Evolutionary conservation across 2,329 filamentous ascomycete species (phyloP).

Genomic region (Fusarium camptoceras): DNA sequence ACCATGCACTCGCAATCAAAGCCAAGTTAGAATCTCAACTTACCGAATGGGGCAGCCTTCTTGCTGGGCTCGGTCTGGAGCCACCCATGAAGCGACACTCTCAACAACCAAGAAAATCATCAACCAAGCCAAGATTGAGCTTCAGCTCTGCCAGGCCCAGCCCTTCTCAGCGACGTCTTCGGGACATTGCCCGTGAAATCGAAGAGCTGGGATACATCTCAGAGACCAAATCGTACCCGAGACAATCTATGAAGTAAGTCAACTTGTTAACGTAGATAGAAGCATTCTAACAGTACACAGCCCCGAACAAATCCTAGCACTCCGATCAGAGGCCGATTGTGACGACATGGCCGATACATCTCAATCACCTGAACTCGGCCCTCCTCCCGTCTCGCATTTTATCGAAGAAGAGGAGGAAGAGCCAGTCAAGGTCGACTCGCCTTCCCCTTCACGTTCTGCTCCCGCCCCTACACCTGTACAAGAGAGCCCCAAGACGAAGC

Average conservation of each 20-base stretch:
- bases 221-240: constrained; percentile 75
- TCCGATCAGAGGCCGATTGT: constrained; percentile 61
- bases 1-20: constrained; percentile 77
- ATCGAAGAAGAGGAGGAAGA: constrained; percentile 68
- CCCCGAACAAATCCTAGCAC: constrained; percentile 71
- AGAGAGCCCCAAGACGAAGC: constrained; percentile 43
- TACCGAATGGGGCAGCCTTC: constrained; percentile 73
- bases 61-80: constrained; percentile 73
- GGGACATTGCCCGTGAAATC: constrained; percentile 66
- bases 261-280: not conserved
- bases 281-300: constrained; percentile 56
- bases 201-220: constrained; percentile 68
- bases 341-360: constrained; percentile 61
- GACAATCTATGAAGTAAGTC: constrained; percentile 75
- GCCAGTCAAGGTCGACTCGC: constrained; percentile 65
- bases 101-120: constrained; percentile 55
- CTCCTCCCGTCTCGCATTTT: constrained; percentile 69
- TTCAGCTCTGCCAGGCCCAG: constrained; percentile 56
- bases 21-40: constrained; percentile 78
- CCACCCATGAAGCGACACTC: constrained; percentile 64
- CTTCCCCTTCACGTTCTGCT: constrained; percentile 47
- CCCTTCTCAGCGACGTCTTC: constrained; percentile 67
- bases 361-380: constrained; percentile 77
- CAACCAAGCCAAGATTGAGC: constrained; percentile 56
- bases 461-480: constrained; percentile 21